phyloP scores from a whole-genome alignment of 768 basidiomycete species.

The Glaciozyma martinii region DNA sequence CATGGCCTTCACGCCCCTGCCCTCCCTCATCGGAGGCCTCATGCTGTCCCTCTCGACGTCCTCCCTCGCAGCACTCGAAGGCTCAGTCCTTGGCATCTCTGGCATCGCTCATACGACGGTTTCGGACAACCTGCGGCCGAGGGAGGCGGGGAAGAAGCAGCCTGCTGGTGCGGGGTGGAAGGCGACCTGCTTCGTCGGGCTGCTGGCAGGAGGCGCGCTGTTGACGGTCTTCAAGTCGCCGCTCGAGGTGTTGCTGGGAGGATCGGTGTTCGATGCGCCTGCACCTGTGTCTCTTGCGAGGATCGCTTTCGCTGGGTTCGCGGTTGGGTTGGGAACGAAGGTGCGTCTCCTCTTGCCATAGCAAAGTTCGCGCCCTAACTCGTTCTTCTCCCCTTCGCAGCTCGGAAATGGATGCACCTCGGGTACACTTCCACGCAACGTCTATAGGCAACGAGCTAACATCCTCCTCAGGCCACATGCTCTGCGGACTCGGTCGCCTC shows the following conservation, averaged over 20 bases:
- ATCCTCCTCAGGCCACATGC: slow-evolving; percentile 42
- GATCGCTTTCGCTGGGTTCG: slow-evolving; percentile 31
- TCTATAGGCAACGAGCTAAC: slow-evolving; percentile 32
- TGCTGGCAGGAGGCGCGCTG: slow-evolving; percentile 2
- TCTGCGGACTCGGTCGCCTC: slow-evolving; percentile 40
- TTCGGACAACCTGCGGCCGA: neutral
- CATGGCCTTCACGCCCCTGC: slow-evolving; percentile 10
- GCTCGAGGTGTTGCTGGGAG: neutral
- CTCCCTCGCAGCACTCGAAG: slow-evolving; percentile 35
- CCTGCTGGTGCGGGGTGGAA: slow-evolving; percentile 5
- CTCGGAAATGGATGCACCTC: too few species aligned
- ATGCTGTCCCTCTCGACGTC: slow-evolving; percentile 38
- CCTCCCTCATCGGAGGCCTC: slow-evolving; percentile 36
- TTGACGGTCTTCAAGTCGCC: neutral
- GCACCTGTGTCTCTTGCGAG: slow-evolving; percentile 25
- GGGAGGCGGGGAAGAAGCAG: too few species aligned
- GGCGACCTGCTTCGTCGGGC: neutral
- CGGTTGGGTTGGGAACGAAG: slow-evolving; percentile 40
- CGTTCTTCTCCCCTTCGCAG: too few species aligned
- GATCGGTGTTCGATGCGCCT: slow-evolving; percentile 25
- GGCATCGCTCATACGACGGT: slow-evolving; percentile 37
- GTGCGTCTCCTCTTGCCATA: slow-evolving; percentile 31
- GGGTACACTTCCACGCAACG: too few species aligned
- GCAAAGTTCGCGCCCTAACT: too few species aligned
- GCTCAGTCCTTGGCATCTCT: slow-evolving; percentile 39